Base-by-base conservation (phyloP, 2,329 filamentous ascomycete species). In the Hypoxylon sp. region DNA sequence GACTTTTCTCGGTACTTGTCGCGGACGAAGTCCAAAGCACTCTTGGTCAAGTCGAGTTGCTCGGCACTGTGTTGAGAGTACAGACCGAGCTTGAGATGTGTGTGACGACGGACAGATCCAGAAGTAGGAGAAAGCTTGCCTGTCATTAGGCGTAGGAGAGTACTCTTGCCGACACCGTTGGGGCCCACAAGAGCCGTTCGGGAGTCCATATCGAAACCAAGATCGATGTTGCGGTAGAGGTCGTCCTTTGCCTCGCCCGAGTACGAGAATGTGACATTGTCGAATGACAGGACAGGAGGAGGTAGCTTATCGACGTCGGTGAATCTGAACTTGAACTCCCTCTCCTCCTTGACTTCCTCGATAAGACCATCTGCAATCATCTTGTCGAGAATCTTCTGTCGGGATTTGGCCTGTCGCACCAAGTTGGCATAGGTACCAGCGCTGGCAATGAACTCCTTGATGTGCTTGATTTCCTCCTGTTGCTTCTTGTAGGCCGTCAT, bases 301-400 rank as follows among this genome's bases (percentile, higher is more conserved):
- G 96, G 96, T n/a, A 99, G 91, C 88, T 99, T 99, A 80, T 99
- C 96, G 59, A 98, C 96, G 78, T 98, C 94, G 74, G 96, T 96
- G 81, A 99, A 99, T 78, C 95, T 91, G 91, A 99, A 99, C 64
- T 91, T 95, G 85, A 99, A 99, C 78, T 97, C 91, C 69, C 90
- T 89, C 83, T 99, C 96, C 71, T 89, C 83, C 61, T 87, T 82
- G 69, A 99, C 94, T 63, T 93, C 93, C 83, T 99, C 91, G 79
- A 99, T 98, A 82, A 98, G 96, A 74, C 96, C 96, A 77, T 99
- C 96, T 75, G 97, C 96, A 87, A 98, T 95, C 96, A 99, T 99
- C 91, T 99, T 99, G 89, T 99, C 96, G 74, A 98, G 88, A 82
- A 98, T 98, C 93, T 99, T 99, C 84, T 99, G 96, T 72, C 96